These are phyloP conservation scores for Aspergillus pseudoterreus DNA, from an alignment of 2,329 filamentous ascomycete genomes.

Conservation along the genomic window DNA sequence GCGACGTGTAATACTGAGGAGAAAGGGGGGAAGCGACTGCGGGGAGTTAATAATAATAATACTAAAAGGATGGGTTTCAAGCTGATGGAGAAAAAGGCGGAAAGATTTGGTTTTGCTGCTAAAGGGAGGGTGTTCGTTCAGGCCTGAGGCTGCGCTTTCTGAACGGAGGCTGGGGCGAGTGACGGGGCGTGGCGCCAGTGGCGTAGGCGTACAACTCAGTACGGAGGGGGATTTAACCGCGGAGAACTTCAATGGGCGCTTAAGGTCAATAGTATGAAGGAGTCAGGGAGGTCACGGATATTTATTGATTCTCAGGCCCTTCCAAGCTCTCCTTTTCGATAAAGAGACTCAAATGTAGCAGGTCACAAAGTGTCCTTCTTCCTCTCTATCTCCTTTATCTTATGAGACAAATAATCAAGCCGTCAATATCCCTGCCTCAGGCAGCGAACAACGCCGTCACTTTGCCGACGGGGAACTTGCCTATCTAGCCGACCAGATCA, in stretches of 20 bases:
- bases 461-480: not conserved
- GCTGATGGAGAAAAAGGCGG: conserved; percentile 21
- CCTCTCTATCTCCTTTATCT: too few relatives aligned
- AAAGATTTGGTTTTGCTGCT: conserved; percentile 19
- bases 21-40: conserved; percentile 12
- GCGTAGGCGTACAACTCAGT: conserved; percentile 13
- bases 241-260: not conserved
- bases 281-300: too few relatives aligned
- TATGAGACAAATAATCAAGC: too few relatives aligned
- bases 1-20: conserved; percentile 1
- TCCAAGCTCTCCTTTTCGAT: too few relatives aligned
- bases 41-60: conserved; percentile 4
- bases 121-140: conserved; percentile 17
- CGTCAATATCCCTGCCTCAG: not conserved
- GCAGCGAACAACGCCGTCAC: not conserved
- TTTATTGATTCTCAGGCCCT: too few relatives aligned
- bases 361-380: too few relatives aligned
- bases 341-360: too few relatives aligned
- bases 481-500: not conserved
- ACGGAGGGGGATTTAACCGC: conserved; percentile 1
- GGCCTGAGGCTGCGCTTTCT: conserved; percentile 17
- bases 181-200: not conserved
- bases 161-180: conserved; percentile 9
- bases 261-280: not conserved
- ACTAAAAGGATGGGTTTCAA: conserved; percentile 7